Evolutionary conservation across 2,329 filamentous ascomycete genomes (phyloP).

Genomic region (Colletotrichum viniferum): DNA sequence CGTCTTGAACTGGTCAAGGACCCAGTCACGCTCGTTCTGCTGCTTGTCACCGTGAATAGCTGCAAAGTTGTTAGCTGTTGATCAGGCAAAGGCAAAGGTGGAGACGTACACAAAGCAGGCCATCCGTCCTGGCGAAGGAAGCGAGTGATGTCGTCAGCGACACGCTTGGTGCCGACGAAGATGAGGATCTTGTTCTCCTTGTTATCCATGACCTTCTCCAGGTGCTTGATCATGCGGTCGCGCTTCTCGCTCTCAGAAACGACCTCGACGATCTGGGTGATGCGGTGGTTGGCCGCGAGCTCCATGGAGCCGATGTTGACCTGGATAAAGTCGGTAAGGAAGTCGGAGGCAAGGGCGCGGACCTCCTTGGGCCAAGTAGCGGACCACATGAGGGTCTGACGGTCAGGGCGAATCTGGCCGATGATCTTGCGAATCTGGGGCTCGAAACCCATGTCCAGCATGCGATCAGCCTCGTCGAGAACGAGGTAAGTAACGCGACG

Average conservation of each 20-base stretch:
- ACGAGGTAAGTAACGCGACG: slow-evolving; percentile 97
- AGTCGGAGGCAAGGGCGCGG: slow-evolving; percentile 86
- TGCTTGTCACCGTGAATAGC: slow-evolving; percentile 99
- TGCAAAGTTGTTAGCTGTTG: slow-evolving; percentile 47
- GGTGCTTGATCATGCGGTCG: slow-evolving; percentile 94
- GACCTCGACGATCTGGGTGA: slow-evolving; percentile 97
- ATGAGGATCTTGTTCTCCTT: slow-evolving; percentile 94
- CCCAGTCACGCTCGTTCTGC: slow-evolving; percentile 99
- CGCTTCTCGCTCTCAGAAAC: slow-evolving; percentile 97
- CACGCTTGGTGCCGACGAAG: slow-evolving; percentile 92
- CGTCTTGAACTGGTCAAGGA: slow-evolving; percentile 98
- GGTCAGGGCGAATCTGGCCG: slow-evolving; percentile 93
- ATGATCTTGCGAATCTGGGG: slow-evolving; percentile 99
- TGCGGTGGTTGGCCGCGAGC: slow-evolving; percentile 94
- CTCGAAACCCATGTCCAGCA: slow-evolving; percentile 99
- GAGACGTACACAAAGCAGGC: slow-evolving; percentile 86
- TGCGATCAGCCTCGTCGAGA: slow-evolving; percentile 98
- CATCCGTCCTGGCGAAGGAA: slow-evolving; percentile 98
- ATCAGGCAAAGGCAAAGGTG: slow-evolving; percentile 35
- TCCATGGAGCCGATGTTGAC: slow-evolving; percentile 98
- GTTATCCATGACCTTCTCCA: slow-evolving; percentile 98
- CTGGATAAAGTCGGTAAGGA: slow-evolving; percentile 95
- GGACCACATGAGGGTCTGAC: slow-evolving; percentile 99
- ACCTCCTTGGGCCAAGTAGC: slow-evolving; percentile 99
- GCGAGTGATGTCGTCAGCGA: slow-evolving; percentile 96